Conservation (phyloP, 2,329 filamentous ascomycete species). For the Arachnopeziza araneosa region DNA sequence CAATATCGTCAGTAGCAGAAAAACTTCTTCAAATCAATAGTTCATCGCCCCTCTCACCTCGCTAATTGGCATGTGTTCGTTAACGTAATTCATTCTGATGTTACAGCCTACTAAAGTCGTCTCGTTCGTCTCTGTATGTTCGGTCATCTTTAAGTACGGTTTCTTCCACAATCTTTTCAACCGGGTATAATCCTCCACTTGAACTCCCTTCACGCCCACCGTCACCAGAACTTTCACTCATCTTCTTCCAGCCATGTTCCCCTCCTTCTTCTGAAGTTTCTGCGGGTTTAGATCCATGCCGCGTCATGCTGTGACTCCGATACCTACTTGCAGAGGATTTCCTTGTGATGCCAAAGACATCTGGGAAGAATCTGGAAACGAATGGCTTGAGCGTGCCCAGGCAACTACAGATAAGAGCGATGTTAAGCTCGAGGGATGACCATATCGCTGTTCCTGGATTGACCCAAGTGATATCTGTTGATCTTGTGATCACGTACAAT, state of each 20-base stretch:
- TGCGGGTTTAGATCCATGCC: neutral
- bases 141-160: neutral
- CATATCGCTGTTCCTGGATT: conserved; percentile 6
- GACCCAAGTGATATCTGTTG: conserved; percentile 6
- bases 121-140: neutral
- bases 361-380: conserved; percentile 30
- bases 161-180: neutral
- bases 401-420: conserved; percentile 44
- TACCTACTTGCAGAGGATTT: neutral
- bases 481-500: conserved; percentile 1
- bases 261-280: neutral
- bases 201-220: neutral
- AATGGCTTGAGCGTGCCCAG: conserved; percentile 44
- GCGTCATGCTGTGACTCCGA: neutral
- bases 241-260: neutral
- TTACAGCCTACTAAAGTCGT: neutral
- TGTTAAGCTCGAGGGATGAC: conserved; percentile 43
- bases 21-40: too few species aligned
- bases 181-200: neutral
- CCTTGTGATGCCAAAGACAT: neutral
- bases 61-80: too few species aligned
- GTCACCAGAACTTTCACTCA: neutral
- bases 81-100: neutral
- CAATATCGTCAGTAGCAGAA: too few species aligned
- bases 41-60: too few species aligned